Percentiles rank a stretch among this genome's conserved stretches.
phyloP scores from a whole-genome alignment of 2,329 filamentous ascomycete genomes.

The Pestalotiopsis fici region DNA sequence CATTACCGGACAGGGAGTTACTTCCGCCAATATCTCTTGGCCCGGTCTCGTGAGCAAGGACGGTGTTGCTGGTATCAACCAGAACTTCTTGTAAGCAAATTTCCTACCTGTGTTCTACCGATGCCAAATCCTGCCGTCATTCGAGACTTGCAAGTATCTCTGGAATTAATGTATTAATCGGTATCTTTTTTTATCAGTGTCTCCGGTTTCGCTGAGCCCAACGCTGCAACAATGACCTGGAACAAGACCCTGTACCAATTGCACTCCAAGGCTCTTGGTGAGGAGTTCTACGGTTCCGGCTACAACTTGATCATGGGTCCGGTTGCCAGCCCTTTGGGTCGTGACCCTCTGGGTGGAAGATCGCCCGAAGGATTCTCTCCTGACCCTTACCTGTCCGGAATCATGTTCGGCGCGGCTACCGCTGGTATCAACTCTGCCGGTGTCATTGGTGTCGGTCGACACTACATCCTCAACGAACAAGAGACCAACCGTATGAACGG shows the following conservation, averaged over 20 bases:
- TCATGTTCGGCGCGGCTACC: slow-evolving; percentile 2
- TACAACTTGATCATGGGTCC: slow-evolving; percentile 17
- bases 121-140: too few relatives aligned
- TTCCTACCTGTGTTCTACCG: background rate
- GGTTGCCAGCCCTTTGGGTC: slow-evolving; percentile 12
- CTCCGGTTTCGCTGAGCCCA: slow-evolving; percentile 17
- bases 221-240: slow-evolving; percentile 21
- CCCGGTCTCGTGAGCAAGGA: slow-evolving; percentile 11
- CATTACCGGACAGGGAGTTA: background rate
- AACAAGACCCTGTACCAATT: slow-evolving; percentile 14
- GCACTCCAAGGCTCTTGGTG: slow-evolving; percentile 16
- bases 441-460: slow-evolving; percentile 1
- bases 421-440: slow-evolving; percentile 9
- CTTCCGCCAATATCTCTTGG: background rate
- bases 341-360: background rate
- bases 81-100: slow-evolving; percentile 11
- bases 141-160: too few relatives aligned
- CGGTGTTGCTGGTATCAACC: slow-evolving; percentile 14
- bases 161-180: too few relatives aligned
- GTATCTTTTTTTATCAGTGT: slow-evolving; percentile 3
- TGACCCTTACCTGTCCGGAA: slow-evolving; percentile 9
- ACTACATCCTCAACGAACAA: slow-evolving; percentile 16
- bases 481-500: slow-evolving; percentile 14
- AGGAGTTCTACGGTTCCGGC: slow-evolving; percentile 16
- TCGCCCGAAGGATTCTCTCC: background rate